Conservation (phyloP, 192 early-diverging fungal genomes). For the Pilaira anomala region DNA sequence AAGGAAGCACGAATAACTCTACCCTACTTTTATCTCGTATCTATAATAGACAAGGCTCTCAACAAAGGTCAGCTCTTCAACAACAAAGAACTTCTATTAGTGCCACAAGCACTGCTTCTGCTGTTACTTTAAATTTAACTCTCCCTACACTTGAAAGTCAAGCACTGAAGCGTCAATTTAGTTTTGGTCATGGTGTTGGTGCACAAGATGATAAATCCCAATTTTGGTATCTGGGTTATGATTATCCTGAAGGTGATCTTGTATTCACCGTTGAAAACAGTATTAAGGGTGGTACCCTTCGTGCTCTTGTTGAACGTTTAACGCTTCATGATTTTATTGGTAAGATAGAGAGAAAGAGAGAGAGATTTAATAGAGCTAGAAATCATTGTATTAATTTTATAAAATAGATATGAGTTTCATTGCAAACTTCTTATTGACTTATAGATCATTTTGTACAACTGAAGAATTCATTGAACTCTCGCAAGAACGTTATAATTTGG, state of each 20-base stretch:
- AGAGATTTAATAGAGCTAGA: no score
- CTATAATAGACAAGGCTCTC: background rate
- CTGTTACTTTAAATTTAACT: background rate
- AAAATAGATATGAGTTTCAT: conserved; percentile 73
- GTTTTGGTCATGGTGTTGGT: background rate
- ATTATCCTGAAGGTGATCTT: conserved; percentile 73
- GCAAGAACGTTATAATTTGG: conserved; percentile 74
- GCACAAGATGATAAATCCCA: conserved; percentile 23
- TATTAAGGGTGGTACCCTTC: conserved; percentile 86
- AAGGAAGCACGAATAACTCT: background rate
- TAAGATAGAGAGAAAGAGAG: no score
- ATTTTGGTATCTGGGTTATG: conserved; percentile 83
- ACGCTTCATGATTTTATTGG: conserved; percentile 79
- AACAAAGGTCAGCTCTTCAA: no score
- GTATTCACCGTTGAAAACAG: conserved; percentile 80
- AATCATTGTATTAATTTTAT: background rate
- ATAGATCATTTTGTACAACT: conserved; percentile 87
- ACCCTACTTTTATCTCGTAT: background rate
- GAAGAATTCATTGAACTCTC: conserved; percentile 75
- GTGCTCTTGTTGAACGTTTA: conserved; percentile 84
- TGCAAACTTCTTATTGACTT: conserved; percentile 89
- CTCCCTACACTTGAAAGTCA: conserved; percentile 8
- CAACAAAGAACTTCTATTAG: background rate
- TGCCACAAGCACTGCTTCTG: background rate
- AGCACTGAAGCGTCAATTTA: conserved; percentile 11